Evolutionary conservation across 768 basidiomycete genomes (phyloP).

Genomic region (Rhodotorula kratochvilovae): DNA sequence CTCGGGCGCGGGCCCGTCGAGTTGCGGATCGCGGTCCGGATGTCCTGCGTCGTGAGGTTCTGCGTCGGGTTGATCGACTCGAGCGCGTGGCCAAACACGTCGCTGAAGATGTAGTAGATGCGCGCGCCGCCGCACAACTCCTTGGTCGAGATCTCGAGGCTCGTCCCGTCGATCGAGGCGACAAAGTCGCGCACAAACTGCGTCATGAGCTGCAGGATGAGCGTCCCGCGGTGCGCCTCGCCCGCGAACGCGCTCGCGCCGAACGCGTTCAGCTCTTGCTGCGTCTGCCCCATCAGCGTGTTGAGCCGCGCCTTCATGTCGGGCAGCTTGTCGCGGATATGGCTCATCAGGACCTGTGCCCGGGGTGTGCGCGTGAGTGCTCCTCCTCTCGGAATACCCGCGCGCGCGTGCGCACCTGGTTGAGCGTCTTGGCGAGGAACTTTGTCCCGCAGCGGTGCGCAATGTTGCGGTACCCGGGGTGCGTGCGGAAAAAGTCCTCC

Average conservation of each 20-base stretch:
- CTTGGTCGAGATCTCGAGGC: slow-evolving; percentile 92
- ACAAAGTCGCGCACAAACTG: slow-evolving; percentile 92
- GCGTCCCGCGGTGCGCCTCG: slow-evolving; percentile 76
- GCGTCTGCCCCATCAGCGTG: slow-evolving; percentile 96
- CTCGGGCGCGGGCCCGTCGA: slow-evolving; percentile 98
- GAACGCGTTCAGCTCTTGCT: slow-evolving; percentile 94
- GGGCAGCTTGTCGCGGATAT: slow-evolving; percentile 95
- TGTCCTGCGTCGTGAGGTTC: slow-evolving; percentile 88
- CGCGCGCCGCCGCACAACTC: slow-evolving; percentile 96
- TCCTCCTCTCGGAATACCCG: no score
- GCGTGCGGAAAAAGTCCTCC: slow-evolving; percentile 81
- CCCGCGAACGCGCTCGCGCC: slow-evolving; percentile 84
- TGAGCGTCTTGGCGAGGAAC: slow-evolving; percentile 85
- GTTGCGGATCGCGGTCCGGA: slow-evolving; percentile 95
- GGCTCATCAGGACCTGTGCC: slow-evolving; percentile 79
- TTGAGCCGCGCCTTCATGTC: slow-evolving; percentile 99
- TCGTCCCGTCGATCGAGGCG: slow-evolving; percentile 94
- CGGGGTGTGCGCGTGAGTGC: not conserved
- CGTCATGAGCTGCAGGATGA: slow-evolving; percentile 94
- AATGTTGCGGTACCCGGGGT: slow-evolving; percentile 88
- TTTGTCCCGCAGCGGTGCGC: slow-evolving; percentile 97
- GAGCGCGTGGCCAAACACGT: slow-evolving; percentile 88
- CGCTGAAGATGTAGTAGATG: slow-evolving; percentile 99
- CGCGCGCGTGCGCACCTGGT: slow-evolving; percentile 79
- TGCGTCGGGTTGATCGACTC: slow-evolving; percentile 82